A percentile compares a stretch with the other conserved stretches of the same genome.
These are phyloP conservation scores for Plectosphaerella cucumerina DNA, from an alignment of 2,329 filamentous ascomycete species.

Conservation along the genomic window DNA sequence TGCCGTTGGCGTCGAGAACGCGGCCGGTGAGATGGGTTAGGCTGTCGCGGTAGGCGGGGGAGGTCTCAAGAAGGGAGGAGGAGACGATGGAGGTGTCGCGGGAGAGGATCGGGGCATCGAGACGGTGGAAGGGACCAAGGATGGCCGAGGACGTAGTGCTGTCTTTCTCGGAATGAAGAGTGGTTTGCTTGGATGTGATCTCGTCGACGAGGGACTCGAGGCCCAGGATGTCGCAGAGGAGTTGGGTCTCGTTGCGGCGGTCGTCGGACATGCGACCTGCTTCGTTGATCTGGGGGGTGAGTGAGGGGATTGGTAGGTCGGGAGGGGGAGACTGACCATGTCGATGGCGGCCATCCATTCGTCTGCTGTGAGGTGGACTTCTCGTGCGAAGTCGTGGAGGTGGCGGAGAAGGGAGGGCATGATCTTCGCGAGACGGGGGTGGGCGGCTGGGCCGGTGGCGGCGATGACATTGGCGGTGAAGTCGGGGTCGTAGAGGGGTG, in stretches of 20 bases:
- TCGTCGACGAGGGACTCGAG: constrained; percentile 63
- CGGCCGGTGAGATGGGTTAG: constrained; percentile 53
- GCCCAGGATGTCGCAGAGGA: constrained; percentile 64
- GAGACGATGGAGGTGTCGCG: constrained; percentile 55
- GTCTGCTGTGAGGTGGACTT: constrained; percentile 61
- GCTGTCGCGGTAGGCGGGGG: constrained; percentile 32
- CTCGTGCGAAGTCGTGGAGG: constrained; percentile 64
- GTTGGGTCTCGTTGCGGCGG: constrained; percentile 63
- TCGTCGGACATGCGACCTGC: constrained; percentile 60
- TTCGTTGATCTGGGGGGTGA: constrained; percentile 47
- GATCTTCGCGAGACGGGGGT: constrained; percentile 53
- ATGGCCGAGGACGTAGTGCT: constrained; percentile 58
- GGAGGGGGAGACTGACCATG: constrained; percentile 32
- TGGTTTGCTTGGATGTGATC: constrained; percentile 53
- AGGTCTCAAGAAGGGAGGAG: constrained; percentile 17
- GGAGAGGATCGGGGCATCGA: constrained; percentile 52
- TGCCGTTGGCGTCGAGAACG: constrained; percentile 48
- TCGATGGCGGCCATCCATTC: constrained; percentile 64
- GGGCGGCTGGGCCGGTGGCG: constrained; percentile 58
- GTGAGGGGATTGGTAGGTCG: not conserved
- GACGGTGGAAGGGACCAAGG: constrained; percentile 66
- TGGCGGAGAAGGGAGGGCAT: constrained; percentile 56
- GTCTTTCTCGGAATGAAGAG: constrained; percentile 6
- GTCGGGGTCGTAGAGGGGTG: constrained; percentile 21
- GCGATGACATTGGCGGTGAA: constrained; percentile 63